Conservation (phyloP, 257 asterid genomes). For the Euphrasia confusa region DNA sequence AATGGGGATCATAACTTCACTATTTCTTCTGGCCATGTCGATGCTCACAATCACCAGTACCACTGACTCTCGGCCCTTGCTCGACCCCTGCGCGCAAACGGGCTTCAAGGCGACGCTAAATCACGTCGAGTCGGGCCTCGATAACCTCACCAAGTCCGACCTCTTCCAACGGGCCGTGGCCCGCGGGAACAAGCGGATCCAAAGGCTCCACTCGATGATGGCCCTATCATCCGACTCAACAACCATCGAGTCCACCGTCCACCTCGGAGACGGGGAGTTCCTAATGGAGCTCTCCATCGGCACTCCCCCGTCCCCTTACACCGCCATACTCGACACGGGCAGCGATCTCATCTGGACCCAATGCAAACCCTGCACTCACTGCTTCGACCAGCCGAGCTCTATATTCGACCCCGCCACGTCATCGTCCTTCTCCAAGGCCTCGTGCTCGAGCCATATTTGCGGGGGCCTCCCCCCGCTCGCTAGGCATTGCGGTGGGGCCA, state of each 20-base stretch:
- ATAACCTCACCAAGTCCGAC: constrained; percentile 57
- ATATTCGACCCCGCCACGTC: constrained; percentile 64
- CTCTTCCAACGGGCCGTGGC: constrained; percentile 58
- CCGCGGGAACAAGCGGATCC: constrained; percentile 52
- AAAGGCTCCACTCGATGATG: constrained; percentile 41
- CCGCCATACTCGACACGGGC: constrained; percentile 73
- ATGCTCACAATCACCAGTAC: constrained; percentile 38
- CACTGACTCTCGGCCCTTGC: constrained; percentile 22
- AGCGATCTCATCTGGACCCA: constrained; percentile 85
- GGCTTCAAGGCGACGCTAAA: constrained; percentile 53
- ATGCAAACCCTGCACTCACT: constrained; percentile 65
- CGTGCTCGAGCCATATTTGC: constrained; percentile 57
- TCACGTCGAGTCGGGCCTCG: constrained; percentile 51
- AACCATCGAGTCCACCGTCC: constrained; percentile 44
- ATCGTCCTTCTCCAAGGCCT: constrained; percentile 37
- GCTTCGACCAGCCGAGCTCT: constrained; percentile 56
- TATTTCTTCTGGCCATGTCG: constrained; percentile 20
- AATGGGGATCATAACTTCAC: background rate
- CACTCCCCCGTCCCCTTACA: constrained; percentile 44
- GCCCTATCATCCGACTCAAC: constrained; percentile 32
- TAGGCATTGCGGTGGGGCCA: constrained; percentile 27
- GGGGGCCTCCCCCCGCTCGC: constrained; percentile 42
- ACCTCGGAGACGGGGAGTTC: constrained; percentile 79
- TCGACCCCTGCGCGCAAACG: constrained; percentile 14
- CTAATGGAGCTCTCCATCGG: constrained; percentile 67